Conservation (phyloP, 306 rosid genomes). For the Pachyrhizus erosus region DNA sequence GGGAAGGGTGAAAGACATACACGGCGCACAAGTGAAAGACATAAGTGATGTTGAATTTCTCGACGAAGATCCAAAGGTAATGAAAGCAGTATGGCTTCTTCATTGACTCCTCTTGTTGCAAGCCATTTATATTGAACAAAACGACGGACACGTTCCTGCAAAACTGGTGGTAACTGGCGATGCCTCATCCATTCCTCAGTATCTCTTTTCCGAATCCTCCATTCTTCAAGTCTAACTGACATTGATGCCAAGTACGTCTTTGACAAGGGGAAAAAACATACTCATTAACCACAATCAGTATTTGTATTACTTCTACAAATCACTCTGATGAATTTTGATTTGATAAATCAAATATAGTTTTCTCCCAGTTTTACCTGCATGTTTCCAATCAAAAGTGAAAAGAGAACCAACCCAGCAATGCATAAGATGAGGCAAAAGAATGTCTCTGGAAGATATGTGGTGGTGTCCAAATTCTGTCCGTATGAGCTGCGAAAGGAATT, state of each 20-base stretch:
- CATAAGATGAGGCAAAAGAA: constrained; percentile 67
- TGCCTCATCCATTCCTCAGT: constrained; percentile 98
- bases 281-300: constrained; percentile 33
- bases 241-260: constrained; percentile 84
- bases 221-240: constrained; percentile 79
- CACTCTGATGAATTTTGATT: background rate
- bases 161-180: constrained; percentile 75
- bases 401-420: constrained; percentile 70
- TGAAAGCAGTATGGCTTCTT: constrained; percentile 74
- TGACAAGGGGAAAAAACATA: constrained; percentile 21
- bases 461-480: constrained; percentile 78
- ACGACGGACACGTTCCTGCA: constrained; percentile 82
- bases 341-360: background rate
- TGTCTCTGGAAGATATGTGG: constrained; percentile 73
- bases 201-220: constrained; percentile 85
- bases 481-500: constrained; percentile 62
- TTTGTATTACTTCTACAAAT: background rate
- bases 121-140: constrained; percentile 86
- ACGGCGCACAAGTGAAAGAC: constrained; percentile 85
- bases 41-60: constrained; percentile 84
- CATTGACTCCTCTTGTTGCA: constrained; percentile 92
- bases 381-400: constrained; percentile 84
- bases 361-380: constrained; percentile 68
- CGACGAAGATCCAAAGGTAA: constrained; percentile 85
- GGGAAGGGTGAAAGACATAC: constrained; percentile 52